These are phyloP conservation scores for Epithemia pelagica DNA, from an alignment of 108 stramenopile genomes.

Conservation along the genomic window DNA sequence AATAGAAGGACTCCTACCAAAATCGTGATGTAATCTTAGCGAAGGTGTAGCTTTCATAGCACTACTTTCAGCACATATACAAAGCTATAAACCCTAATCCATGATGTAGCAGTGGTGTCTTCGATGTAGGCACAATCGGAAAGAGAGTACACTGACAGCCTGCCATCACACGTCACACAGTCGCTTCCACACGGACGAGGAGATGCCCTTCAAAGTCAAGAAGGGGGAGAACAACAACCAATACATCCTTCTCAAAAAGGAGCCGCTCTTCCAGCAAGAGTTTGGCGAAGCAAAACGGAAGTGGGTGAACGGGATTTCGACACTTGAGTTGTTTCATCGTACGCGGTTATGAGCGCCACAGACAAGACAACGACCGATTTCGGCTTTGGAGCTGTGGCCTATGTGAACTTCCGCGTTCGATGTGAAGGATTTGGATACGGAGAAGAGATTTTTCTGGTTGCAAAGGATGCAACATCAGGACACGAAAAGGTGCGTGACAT, in stretches of 20 bases:
- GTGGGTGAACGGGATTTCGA: too few species aligned
- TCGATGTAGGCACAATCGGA: not conserved
- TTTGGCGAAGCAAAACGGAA: too few species aligned
- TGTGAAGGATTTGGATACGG: conserved; percentile 75
- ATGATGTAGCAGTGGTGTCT: too few species aligned
- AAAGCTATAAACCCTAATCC: too few species aligned
- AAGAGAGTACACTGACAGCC: not conserved
- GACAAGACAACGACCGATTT: conserved; percentile 9
- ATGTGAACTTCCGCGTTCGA: conserved; percentile 74
- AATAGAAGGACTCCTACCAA: too few species aligned
- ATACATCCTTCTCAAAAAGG: not conserved
- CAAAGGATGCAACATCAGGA: conserved; percentile 1
- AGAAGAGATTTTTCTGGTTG: conserved; percentile 59
- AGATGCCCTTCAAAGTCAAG: not conserved
- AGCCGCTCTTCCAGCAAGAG: not conserved
- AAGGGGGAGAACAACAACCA: not conserved
- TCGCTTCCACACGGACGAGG: not conserved
- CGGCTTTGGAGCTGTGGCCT: conserved; percentile 29
- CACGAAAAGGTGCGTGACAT: conserved; percentile 7
- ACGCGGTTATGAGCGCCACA: conserved; percentile 9
- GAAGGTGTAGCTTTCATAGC: too few species aligned
- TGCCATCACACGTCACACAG: not conserved
- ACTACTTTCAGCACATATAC: too few species aligned
- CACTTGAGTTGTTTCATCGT: too few species aligned
- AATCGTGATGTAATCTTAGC: too few species aligned